Evolutionary conservation across 768 basidiomycete genomes (phyloP).

Genomic region (Auriscalpium vulgare): DNA sequence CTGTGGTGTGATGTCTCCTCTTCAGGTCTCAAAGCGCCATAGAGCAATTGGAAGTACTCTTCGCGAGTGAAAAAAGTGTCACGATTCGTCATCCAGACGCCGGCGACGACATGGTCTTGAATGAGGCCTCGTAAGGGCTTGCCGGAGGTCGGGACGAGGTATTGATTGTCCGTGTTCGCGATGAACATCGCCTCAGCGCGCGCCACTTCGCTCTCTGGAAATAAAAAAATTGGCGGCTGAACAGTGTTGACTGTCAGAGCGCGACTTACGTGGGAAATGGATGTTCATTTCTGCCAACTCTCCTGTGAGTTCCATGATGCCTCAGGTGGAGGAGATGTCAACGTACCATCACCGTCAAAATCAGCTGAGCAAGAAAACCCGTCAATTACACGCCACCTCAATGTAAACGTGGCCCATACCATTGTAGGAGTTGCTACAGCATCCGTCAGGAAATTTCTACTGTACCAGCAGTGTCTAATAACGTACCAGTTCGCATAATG

Average conservation of each 20-base stretch:
- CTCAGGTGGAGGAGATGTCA: too few relatives aligned
- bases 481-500: conserved; percentile 98
- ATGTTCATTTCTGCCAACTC: conserved; percentile 88
- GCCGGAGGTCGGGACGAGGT: conserved; percentile 97
- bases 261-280: conserved; percentile 86
- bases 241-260: neutral
- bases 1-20: conserved; percentile 49
- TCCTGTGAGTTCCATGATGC: neutral
- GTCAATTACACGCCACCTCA: conserved; percentile 5
- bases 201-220: conserved; percentile 84
- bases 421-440: conserved; percentile 88
- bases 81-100: conserved; percentile 98
- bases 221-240: neutral
- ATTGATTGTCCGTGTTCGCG: conserved; percentile 97
- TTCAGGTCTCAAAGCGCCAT: conserved; percentile 89
- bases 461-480: neutral
- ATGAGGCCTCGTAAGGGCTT: conserved; percentile 96
- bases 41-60: conserved; percentile 93
- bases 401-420: conserved; percentile 38
- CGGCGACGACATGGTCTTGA: conserved; percentile 97
- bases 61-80: conserved; percentile 92
- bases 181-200: conserved; percentile 91
- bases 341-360: conserved; percentile 81
- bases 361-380: conserved; percentile 45
- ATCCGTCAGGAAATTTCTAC: conserved; percentile 8